phyloP scores from a whole-genome alignment of 805 yeast species.

The Sugiyamaella americana region DNA sequence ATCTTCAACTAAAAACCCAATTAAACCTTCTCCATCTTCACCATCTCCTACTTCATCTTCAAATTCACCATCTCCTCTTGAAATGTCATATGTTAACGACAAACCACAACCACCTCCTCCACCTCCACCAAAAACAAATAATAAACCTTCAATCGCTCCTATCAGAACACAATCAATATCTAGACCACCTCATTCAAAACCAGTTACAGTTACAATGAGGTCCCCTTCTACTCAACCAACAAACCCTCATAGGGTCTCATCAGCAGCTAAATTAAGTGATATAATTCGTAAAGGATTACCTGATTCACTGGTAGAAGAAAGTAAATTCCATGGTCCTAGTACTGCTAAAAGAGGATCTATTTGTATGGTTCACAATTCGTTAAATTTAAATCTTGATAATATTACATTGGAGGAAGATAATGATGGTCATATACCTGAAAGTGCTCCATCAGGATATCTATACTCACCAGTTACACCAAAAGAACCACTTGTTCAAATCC shows the following conservation, averaged over 20 bases:
- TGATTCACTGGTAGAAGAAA: neutral
- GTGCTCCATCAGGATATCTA: conserved; percentile 2
- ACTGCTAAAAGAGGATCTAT: conserved; percentile 6
- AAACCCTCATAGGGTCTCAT: conserved; percentile 2
- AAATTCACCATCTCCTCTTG: too few species aligned
- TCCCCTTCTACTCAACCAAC: neutral
- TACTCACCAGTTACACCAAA: conserved; percentile 8
- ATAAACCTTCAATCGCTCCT: too few species aligned
- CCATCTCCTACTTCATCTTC: too few species aligned
- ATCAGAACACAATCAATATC: neutral
- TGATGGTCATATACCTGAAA: conserved; percentile 6
- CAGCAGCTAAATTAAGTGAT: conserved; percentile 5
- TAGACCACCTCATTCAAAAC: neutral
- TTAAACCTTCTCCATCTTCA: too few species aligned
- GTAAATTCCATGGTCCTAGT: neutral
- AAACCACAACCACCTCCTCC: neutral
- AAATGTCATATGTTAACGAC: too few species aligned
- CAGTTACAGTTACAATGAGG: neutral
- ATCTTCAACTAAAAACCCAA: too few species aligned
- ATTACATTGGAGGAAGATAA: neutral
- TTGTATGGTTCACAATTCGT: conserved; percentile 22
- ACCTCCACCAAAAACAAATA: neutral
- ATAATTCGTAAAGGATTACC: conserved; percentile 8
- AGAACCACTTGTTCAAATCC: conserved; percentile 11
- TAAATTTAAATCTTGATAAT: conserved; percentile 10